These are phyloP conservation scores for Solanum appendiculatum DNA, from an alignment of 257 asterid genomes.

Conservation along the genomic window DNA sequence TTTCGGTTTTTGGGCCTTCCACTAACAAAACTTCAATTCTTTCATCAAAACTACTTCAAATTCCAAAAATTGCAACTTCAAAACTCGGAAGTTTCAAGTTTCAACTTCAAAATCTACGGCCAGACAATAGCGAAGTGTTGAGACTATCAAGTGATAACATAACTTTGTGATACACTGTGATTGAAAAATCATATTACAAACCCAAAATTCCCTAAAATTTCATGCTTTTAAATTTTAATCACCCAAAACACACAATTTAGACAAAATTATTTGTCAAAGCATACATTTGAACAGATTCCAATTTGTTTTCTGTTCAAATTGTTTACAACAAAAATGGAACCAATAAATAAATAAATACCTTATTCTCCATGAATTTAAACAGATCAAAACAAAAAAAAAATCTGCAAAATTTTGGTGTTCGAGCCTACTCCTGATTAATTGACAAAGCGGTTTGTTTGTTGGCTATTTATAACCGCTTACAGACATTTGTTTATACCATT, in stretches of 20 bases:
- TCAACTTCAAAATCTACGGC: not conserved
- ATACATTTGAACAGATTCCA: not conserved
- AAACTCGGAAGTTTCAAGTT: too few species aligned
- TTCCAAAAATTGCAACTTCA: not conserved
- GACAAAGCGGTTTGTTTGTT: not conserved
- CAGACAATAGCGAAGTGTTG: not conserved
- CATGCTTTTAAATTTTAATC: not conserved
- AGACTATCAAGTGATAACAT: not conserved
- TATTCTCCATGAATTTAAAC: not conserved
- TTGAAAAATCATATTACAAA: not conserved
- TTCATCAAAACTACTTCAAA: not conserved
- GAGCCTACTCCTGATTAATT: not conserved
- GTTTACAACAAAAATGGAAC: not conserved
- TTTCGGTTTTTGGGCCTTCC: not conserved
- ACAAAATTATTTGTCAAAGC: not conserved
- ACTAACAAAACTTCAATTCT: not conserved
- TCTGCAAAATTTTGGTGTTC: not conserved
- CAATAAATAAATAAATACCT: not conserved
- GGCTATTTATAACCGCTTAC: not conserved
- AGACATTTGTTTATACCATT: not conserved
- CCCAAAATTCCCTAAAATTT: not conserved
- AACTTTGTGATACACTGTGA: not conserved
- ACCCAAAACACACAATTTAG: not conserved
- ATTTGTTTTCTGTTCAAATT: not conserved
- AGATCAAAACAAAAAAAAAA: not conserved